Percentiles rank a stretch among this genome's conserved stretches.
These are phyloP conservation scores for Torulaspora indica DNA, from an alignment of 805 yeast genomes.

Conservation along the genomic window DNA sequence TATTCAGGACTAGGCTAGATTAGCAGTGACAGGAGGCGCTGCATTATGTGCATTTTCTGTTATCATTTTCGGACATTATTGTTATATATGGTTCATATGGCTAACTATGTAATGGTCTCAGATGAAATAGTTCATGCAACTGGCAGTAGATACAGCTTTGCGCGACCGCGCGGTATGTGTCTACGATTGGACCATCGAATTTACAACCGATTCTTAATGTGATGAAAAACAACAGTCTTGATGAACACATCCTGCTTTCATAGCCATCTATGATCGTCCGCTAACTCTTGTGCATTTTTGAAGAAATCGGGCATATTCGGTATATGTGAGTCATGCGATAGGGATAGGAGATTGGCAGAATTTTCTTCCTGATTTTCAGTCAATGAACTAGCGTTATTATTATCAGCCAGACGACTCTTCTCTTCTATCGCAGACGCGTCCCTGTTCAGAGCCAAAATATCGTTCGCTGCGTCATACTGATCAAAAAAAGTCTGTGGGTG, in stretches of 20 bases:
- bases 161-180: neutral
- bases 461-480: conserved; percentile 14
- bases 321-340: conserved; percentile 15
- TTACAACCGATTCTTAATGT: neutral
- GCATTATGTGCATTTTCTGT: conserved; percentile 6
- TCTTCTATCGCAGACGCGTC: conserved; percentile 10
- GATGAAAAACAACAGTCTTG: neutral
- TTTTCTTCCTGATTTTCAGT: conserved; percentile 7
- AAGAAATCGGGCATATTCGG: conserved; percentile 28
- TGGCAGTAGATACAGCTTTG: neutral
- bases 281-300: conserved; percentile 18
- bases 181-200: neutral
- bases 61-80: conserved; percentile 2
- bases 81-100: neutral
- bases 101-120: neutral
- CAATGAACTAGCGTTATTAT: conserved; percentile 4
- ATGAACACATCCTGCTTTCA: neutral
- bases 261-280: conserved; percentile 19
- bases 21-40: conserved; percentile 4
- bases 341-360: conserved; percentile 11
- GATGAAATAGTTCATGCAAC: conserved; percentile 1
- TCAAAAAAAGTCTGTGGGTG: conserved; percentile 12
- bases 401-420: conserved; percentile 5
- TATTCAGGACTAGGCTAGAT: conserved; percentile 10
- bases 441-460: conserved; percentile 9